phyloP scores from a whole-genome alignment of 73 alveolate species.

The Blepharisma japonicum region DNA sequence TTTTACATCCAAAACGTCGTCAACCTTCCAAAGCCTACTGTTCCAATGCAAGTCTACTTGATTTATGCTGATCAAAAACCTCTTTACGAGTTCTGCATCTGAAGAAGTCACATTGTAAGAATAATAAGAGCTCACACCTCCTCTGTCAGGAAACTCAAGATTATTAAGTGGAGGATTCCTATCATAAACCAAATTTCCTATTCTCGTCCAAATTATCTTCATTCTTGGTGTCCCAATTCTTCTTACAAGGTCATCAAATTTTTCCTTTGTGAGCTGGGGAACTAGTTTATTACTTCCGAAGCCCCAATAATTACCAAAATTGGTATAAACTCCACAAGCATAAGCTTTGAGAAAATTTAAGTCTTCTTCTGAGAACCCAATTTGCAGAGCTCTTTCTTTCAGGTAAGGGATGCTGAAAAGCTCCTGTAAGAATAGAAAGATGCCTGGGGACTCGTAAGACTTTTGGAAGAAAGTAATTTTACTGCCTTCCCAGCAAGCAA shows the following conservation, averaged over 20 bases:
- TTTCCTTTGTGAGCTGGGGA: slow-evolving; percentile 71
- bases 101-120: slow-evolving; percentile 44
- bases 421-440: slow-evolving; percentile 79
- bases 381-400: slow-evolving; percentile 42
- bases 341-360: slow-evolving; percentile 62
- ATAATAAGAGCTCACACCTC: slow-evolving; percentile 69
- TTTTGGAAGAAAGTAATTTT: slow-evolving; percentile 81
- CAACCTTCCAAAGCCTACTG: slow-evolving; percentile 15
- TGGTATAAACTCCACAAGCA: slow-evolving; percentile 78
- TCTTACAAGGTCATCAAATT: slow-evolving; percentile 58
- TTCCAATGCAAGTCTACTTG: slow-evolving; percentile 22
- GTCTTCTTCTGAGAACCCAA: slow-evolving; percentile 58
- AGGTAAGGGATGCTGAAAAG: slow-evolving; percentile 65
- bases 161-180: slow-evolving; percentile 39
- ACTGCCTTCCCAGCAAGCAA: slow-evolving; percentile 96
- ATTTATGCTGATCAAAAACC: slow-evolving; percentile 36
- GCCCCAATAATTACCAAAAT: slow-evolving; percentile 78
- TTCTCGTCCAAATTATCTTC: slow-evolving; percentile 44
- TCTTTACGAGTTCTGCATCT: slow-evolving; percentile 51
- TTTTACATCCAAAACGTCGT: slow-evolving; percentile 10
- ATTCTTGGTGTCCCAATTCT: slow-evolving; percentile 38
- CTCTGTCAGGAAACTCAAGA: slow-evolving; percentile 49
- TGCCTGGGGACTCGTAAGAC: slow-evolving; percentile 94
- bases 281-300: slow-evolving; percentile 78
- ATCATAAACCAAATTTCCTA: slow-evolving; percentile 48